These are phyloP conservation scores for Cutaneotrichosporon sp. DNA, from an alignment of 1,284 basidiomycete genomes.

Conservation along the genomic window DNA sequence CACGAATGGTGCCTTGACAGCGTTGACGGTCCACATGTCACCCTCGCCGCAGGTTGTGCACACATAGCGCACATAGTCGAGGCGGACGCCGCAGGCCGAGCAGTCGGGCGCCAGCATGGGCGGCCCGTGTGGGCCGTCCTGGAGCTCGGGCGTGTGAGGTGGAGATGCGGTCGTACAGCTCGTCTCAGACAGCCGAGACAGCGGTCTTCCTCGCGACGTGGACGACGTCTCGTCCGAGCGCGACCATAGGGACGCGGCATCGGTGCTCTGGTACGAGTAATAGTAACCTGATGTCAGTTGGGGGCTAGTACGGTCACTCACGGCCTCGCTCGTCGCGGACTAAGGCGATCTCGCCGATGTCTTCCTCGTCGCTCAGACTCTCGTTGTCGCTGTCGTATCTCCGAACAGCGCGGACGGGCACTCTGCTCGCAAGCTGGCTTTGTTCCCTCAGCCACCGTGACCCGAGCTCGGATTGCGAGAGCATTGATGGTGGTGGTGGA, in stretches of 20 bases:
- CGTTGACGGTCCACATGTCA: slow-evolving; percentile 47
- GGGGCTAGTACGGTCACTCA: slow-evolving; percentile 31
- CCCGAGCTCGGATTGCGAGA: slow-evolving; percentile 61
- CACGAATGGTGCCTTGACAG: slow-evolving; percentile 31
- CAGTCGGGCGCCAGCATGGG: slow-evolving; percentile 72
- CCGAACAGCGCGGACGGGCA: slow-evolving; percentile 18
- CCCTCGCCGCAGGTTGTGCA: slow-evolving; percentile 80
- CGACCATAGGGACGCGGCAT: slow-evolving; percentile 34
- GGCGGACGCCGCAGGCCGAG: slow-evolving; percentile 70
- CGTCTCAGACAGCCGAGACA: slow-evolving; percentile 1
- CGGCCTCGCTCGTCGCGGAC: slow-evolving; percentile 50
- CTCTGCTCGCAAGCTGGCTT: slow-evolving; percentile 56
- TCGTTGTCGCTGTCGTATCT: slow-evolving; percentile 43
- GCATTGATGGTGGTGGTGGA: slow-evolving; percentile 29
- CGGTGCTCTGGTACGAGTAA: slow-evolving; percentile 49
- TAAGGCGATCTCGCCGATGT: slow-evolving; percentile 44
- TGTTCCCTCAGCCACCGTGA: slow-evolving; percentile 81
- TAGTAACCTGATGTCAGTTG: slow-evolving; percentile 43
- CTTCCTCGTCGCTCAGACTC: slow-evolving; percentile 46
- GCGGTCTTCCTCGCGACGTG: slow-evolving; percentile 2
- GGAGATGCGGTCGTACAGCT: not conserved
- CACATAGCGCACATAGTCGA: slow-evolving; percentile 80
- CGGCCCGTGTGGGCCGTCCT: slow-evolving; percentile 54
- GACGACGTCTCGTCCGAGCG: slow-evolving; percentile 26
- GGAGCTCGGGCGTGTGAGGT: slow-evolving; percentile 1